Base-by-base conservation (phyloP, 768 basidiomycete genomes). In the Amanita rubescens region DNA sequence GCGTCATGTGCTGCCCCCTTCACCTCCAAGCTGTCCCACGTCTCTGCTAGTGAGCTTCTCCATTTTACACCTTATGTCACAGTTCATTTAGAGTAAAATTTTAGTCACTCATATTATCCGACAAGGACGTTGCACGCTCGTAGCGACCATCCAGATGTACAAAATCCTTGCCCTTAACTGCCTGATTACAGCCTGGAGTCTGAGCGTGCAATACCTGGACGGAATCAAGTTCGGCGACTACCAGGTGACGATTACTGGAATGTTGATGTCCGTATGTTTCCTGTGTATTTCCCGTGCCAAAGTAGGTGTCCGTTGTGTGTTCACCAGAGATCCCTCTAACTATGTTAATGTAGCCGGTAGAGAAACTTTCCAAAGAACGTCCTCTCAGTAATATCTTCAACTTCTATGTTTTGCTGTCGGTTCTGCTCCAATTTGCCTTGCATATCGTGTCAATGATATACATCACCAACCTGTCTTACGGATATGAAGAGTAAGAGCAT, bases 211-310 rank as follows among this genome's bases (percentile, higher is more conserved):
- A 67, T 97, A 99, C 64, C 76, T 99, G 2, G 95, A 98, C 58
- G 96, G 96, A 17, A 97, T 99, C 78, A 98, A 98, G 69, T 97
- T 94, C 68, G 96, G 96, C 12, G 96, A 99, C 66, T 99, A 99
- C 66, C 95, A 99, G 65, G 87, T 96, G 32, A 97, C 95, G 1
- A 84, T 99, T 56, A 96, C 90, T 1, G 96, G 96, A 19, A 87
- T 92, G 78, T 75, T 98, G 64, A 96, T 99, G 94, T 94, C 90
- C 25, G 90, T 98, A 25, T 99, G 95, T 68, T 99, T 99, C 82
- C 72, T 96, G 66, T 97, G 94, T 67, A 97, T 99, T 55, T 99
- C 95, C 27, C 81, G 95, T 7, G 95, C 95, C 11, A 93, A 94
- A 83, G 95, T 94, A 60, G 27, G 27, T 34, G 81, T 42, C 24